phyloP scores from a whole-genome alignment of 306 rosid genomes.

The Prunus mongolica region DNA sequence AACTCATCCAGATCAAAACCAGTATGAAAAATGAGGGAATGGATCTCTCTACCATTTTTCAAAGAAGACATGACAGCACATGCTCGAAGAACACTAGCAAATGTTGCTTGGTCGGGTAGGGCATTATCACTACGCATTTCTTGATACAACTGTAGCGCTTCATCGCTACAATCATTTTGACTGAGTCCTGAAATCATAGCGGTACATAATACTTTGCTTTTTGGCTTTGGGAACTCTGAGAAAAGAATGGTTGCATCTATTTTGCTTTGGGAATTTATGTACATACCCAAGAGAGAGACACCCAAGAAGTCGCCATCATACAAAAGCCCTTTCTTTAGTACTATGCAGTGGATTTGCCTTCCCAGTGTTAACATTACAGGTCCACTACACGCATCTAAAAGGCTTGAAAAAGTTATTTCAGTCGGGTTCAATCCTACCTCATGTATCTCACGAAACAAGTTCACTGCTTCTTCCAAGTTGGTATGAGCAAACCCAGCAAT shows the following conservation, averaged over 20 bases:
- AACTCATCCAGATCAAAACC: constrained; percentile 71
- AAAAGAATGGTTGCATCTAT: constrained; percentile 56
- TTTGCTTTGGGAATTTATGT: constrained; percentile 50
- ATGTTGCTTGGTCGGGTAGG: constrained; percentile 79
- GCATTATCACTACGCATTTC: constrained; percentile 55
- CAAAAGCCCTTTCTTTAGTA: constrained; percentile 51
- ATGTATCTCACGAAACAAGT: constrained; percentile 52
- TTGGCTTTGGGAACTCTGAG: constrained; percentile 55
- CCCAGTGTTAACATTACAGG: constrained; percentile 44
- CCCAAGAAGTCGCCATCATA: constrained; percentile 57
- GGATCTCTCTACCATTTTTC: constrained; percentile 57
- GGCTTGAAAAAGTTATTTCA: constrained; percentile 61
- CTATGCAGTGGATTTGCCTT: constrained; percentile 56
- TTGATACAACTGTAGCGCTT: constrained; percentile 50
- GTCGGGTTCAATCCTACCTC: constrained; percentile 53
- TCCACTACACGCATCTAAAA: constrained; percentile 63
- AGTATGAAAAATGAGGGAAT: constrained; percentile 59
- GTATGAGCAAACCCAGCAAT: constrained; percentile 59
- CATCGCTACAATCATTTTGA: constrained; percentile 52
- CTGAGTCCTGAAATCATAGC: constrained; percentile 60
- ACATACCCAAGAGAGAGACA: constrained; percentile 66
- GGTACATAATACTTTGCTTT: constrained; percentile 57
- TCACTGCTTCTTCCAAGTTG: constrained; percentile 47
- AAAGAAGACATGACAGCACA: constrained; percentile 61
- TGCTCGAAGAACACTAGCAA: constrained; percentile 64